Conservation (phyloP, 352 stramenopile genomes). For the Phytopythium aichiense region DNA sequence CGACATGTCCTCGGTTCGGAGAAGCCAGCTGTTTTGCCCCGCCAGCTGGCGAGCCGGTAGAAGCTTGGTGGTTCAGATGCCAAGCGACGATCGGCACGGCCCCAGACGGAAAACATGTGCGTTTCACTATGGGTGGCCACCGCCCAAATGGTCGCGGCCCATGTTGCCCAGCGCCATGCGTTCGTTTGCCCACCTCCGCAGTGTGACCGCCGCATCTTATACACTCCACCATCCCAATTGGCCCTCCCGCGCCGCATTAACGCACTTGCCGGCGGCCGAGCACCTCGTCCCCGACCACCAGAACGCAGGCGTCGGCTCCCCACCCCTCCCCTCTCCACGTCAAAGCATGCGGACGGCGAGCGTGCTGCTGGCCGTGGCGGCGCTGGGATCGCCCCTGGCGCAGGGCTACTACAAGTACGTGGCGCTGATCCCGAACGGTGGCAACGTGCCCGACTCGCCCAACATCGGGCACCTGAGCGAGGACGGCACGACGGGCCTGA, state of each 20-base stretch:
- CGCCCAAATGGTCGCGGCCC: neutral
- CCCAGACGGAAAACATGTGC: neutral
- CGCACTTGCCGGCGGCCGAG: neutral
- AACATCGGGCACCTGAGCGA: conserved; percentile 56
- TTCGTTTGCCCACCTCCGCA: neutral
- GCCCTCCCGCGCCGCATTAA: neutral
- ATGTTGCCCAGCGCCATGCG: conserved; percentile 3
- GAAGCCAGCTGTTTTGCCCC: neutral
- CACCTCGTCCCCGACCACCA: neutral
- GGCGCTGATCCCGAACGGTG: conserved; percentile 50
- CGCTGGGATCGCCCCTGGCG: conserved; percentile 8
- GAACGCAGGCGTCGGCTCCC: neutral
- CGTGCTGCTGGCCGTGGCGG: conserved; percentile 4
- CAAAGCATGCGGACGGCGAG: neutral
- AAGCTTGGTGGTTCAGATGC: conserved; percentile 4
- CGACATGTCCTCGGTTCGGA: neutral
- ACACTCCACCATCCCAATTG: no score
- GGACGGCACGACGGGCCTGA: conserved; percentile 40
- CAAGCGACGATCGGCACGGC: neutral
- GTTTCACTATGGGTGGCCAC: neutral
- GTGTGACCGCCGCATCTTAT: no score
- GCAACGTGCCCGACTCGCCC: conserved; percentile 30
- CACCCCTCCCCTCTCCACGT: neutral
- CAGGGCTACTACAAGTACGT: conserved; percentile 39
- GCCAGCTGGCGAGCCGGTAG: conserved; percentile 4